Conservation (phyloP, 106 monocot species). For the Posidonia australis region DNA sequence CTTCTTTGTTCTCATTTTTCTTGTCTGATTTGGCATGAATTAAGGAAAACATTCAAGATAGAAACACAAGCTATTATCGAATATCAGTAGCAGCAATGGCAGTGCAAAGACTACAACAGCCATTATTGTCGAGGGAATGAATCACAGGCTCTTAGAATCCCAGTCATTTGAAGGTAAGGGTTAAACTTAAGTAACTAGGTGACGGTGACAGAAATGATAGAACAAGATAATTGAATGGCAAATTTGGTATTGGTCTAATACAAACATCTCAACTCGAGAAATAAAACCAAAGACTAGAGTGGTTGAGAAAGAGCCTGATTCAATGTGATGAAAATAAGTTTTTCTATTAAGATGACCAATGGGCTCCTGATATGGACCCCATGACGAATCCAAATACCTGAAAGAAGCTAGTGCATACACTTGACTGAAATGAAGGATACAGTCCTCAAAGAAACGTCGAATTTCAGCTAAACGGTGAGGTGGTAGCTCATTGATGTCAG, state of each 20-base stretch:
- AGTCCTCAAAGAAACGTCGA: constrained; percentile 23
- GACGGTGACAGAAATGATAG: background rate
- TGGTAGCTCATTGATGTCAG: constrained; percentile 22
- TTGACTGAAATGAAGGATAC: constrained; percentile 23
- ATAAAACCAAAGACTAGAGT: too few relatives aligned
- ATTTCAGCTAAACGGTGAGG: constrained; percentile 24
- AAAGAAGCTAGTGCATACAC: background rate
- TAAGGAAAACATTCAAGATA: background rate
- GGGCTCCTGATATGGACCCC: too few relatives aligned
- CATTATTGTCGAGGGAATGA: background rate
- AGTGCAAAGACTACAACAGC: background rate
- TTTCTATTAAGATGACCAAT: background rate
- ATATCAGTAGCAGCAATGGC: background rate
- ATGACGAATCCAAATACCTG: background rate
- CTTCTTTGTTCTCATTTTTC: constrained; percentile 61
- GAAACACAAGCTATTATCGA: background rate
- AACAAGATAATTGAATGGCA: too few relatives aligned
- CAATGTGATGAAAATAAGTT: too few relatives aligned
- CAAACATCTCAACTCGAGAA: background rate
- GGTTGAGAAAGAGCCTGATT: too few relatives aligned
- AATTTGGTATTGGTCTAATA: background rate
- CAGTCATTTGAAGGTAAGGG: background rate
- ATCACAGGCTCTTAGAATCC: background rate
- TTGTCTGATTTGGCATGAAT: constrained; percentile 18
- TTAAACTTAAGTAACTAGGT: background rate